phyloP scores from a whole-genome alignment of 2,329 filamentous ascomycete genomes.

The Ophiostoma populinum region DNA sequence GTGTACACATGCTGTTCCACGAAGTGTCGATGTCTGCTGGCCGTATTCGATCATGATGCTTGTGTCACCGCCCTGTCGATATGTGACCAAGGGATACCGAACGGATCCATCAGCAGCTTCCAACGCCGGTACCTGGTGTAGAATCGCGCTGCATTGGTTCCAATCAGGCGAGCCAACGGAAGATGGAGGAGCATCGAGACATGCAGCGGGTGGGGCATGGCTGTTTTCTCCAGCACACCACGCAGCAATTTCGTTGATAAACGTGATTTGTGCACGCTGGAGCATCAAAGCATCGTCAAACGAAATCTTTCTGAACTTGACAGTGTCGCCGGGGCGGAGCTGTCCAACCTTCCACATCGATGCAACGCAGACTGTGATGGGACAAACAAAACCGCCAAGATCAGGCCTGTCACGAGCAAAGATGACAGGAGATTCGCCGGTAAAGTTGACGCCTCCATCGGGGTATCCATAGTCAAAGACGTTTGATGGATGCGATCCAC shows the following conservation, averaged over 20 bases:
- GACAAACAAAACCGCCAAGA: not conserved
- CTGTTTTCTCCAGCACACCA: not conserved
- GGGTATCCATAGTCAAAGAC: conserved; percentile 1
- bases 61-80: not conserved
- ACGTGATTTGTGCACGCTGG: not conserved
- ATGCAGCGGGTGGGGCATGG: not conserved
- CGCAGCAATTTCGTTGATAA: not conserved
- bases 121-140: too few species aligned
- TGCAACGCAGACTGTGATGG: not conserved
- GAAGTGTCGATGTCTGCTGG: not conserved
- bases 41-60: conserved; percentile 1
- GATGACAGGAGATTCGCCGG: not conserved
- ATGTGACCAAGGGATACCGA: not conserved
- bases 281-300: not conserved
- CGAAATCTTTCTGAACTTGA: not conserved
- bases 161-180: too few species aligned
- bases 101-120: not conserved
- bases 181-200: not conserved
- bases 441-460: not conserved
- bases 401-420: not conserved
- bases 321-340: not conserved
- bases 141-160: too few species aligned
- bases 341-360: conserved; percentile 1
- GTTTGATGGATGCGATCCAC: not conserved
- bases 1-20: not conserved